Evolutionary conservation across 176 grass and related monocot species (phyloP), one percentile per base, ranked within the genome.

Genomic region (Musa itinerans): DNA sequence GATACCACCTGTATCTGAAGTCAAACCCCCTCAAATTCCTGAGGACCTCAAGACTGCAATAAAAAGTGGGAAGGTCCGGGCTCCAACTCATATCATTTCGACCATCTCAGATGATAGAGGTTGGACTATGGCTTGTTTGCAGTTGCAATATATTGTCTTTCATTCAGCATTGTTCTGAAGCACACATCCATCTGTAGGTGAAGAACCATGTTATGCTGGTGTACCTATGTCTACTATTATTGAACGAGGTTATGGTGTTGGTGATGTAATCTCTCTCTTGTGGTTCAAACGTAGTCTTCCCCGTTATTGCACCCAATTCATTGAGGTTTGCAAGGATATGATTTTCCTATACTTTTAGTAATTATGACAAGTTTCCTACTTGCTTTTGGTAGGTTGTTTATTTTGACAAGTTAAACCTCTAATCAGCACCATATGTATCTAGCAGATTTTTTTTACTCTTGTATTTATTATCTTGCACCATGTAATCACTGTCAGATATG

Each of bases 71-170:
- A 96, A 90, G 83, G 93, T 96, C 81, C 93, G 89, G 57, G 93
- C 93, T 76, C 93, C 93, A 64, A 96, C 89, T 51, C 93, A 96
- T 81, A 88, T 96, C 52, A 96, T 96, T 81, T 96, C 89, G 76
- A 96, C 93, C n/a, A 96, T 96, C 71, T 96, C 93, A 52, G 93
- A 96, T 79, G 93, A 96, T 75, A 89, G 89, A 96, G 93, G 93
- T 96, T 88, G 80, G 83, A 83, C 83, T 87, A 49, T 56, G 54
- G 16, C 24, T 16, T 56, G 10, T 66, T 66, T 25, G 22, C n/a
- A 25, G 2, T 66, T 24, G 24, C 22, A 25, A 25, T 24, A n/a
- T 20, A 48, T 52, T 52, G 53, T 53, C 8, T 52, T 55, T 23
- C 12, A 15, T 56, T 50, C 4, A 72, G 73, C 50, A 71, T 67